phyloP scores from a whole-genome alignment of 164 flowering plant species.

The Nymphaea thermarum region DNA sequence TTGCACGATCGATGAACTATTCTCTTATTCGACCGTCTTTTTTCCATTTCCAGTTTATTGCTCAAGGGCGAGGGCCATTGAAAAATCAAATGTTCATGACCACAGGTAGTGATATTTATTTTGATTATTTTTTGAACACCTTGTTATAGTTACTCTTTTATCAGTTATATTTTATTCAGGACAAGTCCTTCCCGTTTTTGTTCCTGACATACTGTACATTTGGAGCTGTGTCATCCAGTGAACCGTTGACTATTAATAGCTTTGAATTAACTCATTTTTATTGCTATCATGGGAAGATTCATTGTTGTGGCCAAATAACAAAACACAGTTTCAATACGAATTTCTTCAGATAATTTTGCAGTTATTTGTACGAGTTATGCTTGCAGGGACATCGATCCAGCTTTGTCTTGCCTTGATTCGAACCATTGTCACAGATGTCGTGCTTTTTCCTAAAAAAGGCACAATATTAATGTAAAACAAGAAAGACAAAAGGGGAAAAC shows the following conservation, averaged over 20 bases:
- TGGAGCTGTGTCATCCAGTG: neutral
- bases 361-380: neutral
- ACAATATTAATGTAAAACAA: neutral
- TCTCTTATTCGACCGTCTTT: neutral
- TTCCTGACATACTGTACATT: neutral
- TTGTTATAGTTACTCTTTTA: neutral
- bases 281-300: too few relatives aligned
- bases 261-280: neutral
- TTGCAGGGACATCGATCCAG: neutral
- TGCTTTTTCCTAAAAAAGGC: too few relatives aligned
- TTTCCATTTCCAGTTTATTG: constrained; percentile 10
- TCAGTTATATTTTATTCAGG: too few relatives aligned
- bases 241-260: too few relatives aligned
- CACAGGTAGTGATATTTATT: constrained; percentile 11
- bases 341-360: neutral
- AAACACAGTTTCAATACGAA: too few relatives aligned
- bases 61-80: constrained; percentile 8
- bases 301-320: neutral
- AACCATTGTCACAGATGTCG: neutral
- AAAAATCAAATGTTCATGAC: constrained; percentile 17
- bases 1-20: neutral
- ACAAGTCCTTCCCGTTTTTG: too few relatives aligned
- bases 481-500: neutral
- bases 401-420: neutral
- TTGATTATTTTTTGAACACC: neutral